Base-by-base conservation (phyloP, 1,284 basidiomycete genomes). In the Naganishia sp. region DNA sequence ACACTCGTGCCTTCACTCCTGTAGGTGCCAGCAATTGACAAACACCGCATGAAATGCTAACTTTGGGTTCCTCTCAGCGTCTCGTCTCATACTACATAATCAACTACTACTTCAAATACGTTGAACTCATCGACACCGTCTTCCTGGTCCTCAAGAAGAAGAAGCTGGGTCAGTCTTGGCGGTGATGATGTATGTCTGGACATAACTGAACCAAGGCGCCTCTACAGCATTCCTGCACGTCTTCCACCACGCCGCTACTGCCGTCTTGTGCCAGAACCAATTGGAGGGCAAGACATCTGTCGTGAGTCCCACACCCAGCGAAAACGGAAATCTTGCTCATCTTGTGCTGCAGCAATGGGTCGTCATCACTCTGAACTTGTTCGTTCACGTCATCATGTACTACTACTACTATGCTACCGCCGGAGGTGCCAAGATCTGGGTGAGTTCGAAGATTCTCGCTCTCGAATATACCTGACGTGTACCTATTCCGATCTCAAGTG, bases 131-230 rank as follows among this genome's bases (percentile, higher is more conserved):
- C 69, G 95, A 98, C 84, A 97, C 95, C 6, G 85, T 96, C 71
- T 98, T 98, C 85, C 87, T 99, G 72, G 91, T 92, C n/a, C 82
- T 95, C 75, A 98, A 97, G 86, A 97, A 97, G 85, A 97, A 98
- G 82, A 92, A 92, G 33, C 84, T 98, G 63, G 89, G 92, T 94
- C 75, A 70, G 86, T 80, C 23, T 0, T 21, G 42, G 33, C 21
- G 16, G n/a, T 48, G 46, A 23, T 60, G 49, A 56, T 59, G n/a
- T 21, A 36, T 15, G 61, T 33, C 61, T 52, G 45, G 33, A 7
- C 46, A 6, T 55, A 7, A 28, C 36, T 39, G 10, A 64, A 5
- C 6, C 42, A 39, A 21, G 25, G 31, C 33, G 23, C 46, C 18
- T 7, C 60, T 54, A 42, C 74, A 95, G 90, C 90, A 68, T 98